Base-by-base conservation (phyloP, 768 basidiomycete species). In the Panus rudis region DNA sequence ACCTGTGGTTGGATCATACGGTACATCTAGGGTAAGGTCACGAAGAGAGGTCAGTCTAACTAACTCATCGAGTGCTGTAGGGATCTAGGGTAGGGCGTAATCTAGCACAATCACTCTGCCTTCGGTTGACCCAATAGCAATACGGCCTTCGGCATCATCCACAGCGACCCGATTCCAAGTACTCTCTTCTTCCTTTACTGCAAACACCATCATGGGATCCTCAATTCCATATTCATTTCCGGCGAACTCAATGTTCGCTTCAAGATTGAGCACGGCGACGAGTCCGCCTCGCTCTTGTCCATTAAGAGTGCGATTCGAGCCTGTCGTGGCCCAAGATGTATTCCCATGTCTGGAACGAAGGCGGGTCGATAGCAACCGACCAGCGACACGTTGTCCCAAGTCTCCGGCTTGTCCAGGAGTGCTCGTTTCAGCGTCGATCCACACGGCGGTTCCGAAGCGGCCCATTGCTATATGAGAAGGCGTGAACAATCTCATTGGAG, bases 381-480 rank as follows among this genome's bases (percentile, higher is more conserved):
- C 77, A 0, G 78, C 81, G 17, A 84, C 54, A 37, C 82, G 68
- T 56, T 86, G 83, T 0, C 81, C 79, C 6, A 57, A 64, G 39
- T 75, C 58, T 20, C 52, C 55, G 7, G 54, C 58, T 47, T 57
- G 58, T 12, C 43, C 44, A 11, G 46, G 49, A 32, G 33, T 41
- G 45, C 78, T 76, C 0, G 75, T 73, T 38, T 81, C 75, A 37
- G 66, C 76, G 50, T 86, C 84, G 25, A 82, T 62, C 77, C 81
- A 86, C 13, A 86, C 49, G 4, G 73, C 75, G 4, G 78, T 82
- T 3, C 82, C 83, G 51, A 75, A 70, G 4, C 59, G 61, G 1
- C 81, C 81, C 16, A 85, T 51, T 0, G 65, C 64, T 61, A 79
- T 69, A 37, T 78, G 68, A 22, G 74, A 73, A 19, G 64, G 69